Evolutionary conservation across 1,139 yeast species (phyloP), one percentile per base, ranked within the genome.

Genomic region (Geotrichum macrosporum): DNA sequence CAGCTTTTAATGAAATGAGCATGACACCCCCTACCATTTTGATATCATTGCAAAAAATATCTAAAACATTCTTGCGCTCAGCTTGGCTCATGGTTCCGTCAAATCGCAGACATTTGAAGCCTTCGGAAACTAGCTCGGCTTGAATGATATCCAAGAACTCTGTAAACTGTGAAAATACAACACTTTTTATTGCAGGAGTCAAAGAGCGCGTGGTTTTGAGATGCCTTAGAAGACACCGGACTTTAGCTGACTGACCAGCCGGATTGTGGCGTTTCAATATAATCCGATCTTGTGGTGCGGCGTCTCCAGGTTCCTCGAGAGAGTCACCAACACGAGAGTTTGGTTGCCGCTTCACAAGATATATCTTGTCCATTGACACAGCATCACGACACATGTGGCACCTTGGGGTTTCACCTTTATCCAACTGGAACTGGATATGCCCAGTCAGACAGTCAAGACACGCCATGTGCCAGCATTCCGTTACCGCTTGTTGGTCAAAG

Each of bases 81-180:
- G 72, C 76, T 70, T 85, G 72, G 21, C 74, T 74, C 54, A 89
- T 66, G 31, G 94, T 69, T 1, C 98, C 98, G 63, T 89, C 96
- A 60, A 87, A 86, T 57, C 87, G 80, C 51, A 74, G 72, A 1
- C 77, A 72, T 4, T 54, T 62, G 55, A 81, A 75, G 8, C 76
- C 77, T 15, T 70, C 56, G 2, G 62, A 53, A 2, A 24, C 33
- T 4, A 92, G 64, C 55, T 83, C 94, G 19, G 63, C 63, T 55
- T 84, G 83, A 47, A 92, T 77, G 8, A 87, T 70, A 62, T 87
- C 95, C 51, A 92, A 65, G 57, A 80, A 89, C 1, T 88, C 76
- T 0, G 96, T 84, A 59, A 92, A 92, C 59, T 89, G 97, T 0
- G 96, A 87, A 62, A 92, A 89, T 0, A 92, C 92, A 44, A 92